Evolutionary conservation across 2,329 filamentous ascomycete genomes (phyloP).

Genomic region (Mycosphaerella sp.): DNA sequence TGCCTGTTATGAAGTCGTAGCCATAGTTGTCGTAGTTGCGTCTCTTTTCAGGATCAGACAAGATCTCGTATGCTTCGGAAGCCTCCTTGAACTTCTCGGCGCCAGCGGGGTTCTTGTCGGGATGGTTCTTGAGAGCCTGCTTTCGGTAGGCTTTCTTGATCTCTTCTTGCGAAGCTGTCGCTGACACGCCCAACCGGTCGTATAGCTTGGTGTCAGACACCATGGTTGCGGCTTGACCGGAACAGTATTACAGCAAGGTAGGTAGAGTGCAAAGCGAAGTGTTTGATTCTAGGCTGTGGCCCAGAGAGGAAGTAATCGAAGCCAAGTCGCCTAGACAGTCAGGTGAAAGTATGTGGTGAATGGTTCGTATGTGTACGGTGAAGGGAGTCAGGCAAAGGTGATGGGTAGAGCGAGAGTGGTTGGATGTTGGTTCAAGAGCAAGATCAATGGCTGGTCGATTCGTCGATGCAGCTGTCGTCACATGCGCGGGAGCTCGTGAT

Average conservation of each 20-base stretch:
- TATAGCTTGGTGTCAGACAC: constrained; percentile 95
- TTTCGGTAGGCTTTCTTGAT: constrained; percentile 97
- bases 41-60: constrained; percentile 94
- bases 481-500: constrained; percentile 1
- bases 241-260: not conserved
- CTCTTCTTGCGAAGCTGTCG: constrained; percentile 79
- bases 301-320: not conserved
- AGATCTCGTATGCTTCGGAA: constrained; percentile 95
- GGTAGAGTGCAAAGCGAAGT: not conserved
- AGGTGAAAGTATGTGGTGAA: not conserved
- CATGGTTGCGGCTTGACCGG: constrained; percentile 49
- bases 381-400: constrained; percentile 6
- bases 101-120: constrained; percentile 89
- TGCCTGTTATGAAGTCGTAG: constrained; percentile 68
- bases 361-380: constrained; percentile 1
- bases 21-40: constrained; percentile 93
- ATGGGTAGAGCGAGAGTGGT: not conserved
- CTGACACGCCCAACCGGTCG: constrained; percentile 72
- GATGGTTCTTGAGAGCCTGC: constrained; percentile 74
- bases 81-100: constrained; percentile 97
- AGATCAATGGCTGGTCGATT: not conserved
- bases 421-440: not conserved
- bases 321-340: not conserved
- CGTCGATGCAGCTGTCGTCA: constrained; percentile 1
- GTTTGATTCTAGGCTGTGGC: not conserved